Percentiles rank a stretch among this genome's conserved stretches.
phyloP scores from a whole-genome alignment of 2,329 filamentous ascomycete species.

The Ophiostoma perfectum region DNA sequence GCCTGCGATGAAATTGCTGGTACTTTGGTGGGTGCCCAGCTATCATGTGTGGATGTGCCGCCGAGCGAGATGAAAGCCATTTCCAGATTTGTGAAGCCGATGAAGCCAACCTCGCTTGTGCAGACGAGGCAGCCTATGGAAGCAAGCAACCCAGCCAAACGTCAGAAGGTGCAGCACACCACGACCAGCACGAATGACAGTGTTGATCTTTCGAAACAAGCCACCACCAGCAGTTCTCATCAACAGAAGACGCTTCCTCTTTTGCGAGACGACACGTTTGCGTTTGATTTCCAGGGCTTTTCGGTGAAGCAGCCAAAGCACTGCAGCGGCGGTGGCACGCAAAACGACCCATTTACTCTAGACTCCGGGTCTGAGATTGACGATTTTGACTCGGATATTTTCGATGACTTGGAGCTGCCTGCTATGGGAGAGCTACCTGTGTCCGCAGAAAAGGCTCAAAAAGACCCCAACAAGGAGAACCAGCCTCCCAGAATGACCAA shows the following conservation, averaged over 20 bases:
- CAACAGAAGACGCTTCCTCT: neutral
- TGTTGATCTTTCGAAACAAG: neutral
- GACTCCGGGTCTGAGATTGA: conserved; percentile 17
- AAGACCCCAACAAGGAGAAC: neutral
- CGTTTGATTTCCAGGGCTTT: conserved; percentile 8
- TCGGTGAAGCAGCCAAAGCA: neutral
- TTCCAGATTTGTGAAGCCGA: neutral
- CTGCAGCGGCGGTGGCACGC: conserved; percentile 16
- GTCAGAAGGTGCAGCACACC: neutral
- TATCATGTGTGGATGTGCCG: conserved; percentile 20
- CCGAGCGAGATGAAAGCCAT: neutral
- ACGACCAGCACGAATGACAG: neutral
- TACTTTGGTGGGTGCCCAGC: conserved; percentile 39
- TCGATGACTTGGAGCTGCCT: conserved; percentile 23
- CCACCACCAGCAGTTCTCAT: neutral
- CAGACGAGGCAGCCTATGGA: neutral
- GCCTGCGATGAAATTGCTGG: conserved; percentile 82
- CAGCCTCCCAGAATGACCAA: neutral
- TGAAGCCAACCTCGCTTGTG: neutral
- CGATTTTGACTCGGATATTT: conserved; percentile 25
- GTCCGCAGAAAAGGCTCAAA: no score
- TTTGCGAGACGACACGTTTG: conserved; percentile 4
- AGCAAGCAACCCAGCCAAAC: neutral
- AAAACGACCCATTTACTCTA: conserved; percentile 16
- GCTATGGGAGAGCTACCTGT: neutral